A percentile compares a stretch with the other conserved stretches of the same genome.
Evolutionary conservation across 768 basidiomycete genomes (phyloP).

Genomic region (Pleurotus tuoliensis): DNA sequence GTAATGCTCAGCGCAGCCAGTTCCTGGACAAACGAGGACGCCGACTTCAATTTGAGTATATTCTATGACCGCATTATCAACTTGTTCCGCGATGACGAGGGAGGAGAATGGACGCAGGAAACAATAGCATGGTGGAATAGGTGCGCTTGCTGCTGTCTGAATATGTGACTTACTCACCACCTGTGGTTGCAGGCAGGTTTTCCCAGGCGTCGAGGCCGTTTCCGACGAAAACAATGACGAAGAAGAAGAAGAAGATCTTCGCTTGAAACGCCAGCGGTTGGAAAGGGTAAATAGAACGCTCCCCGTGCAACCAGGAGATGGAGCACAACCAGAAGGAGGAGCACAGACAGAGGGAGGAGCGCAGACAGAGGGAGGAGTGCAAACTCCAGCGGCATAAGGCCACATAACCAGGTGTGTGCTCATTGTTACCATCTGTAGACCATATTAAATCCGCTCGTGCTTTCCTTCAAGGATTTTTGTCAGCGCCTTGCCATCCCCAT

Average conservation of each 20-base stretch:
- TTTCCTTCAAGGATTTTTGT: too few relatives aligned
- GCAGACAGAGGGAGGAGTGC: not conserved
- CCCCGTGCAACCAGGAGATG: not conserved
- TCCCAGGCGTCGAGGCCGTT: not conserved
- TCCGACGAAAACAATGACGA: not conserved
- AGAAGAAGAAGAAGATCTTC: not conserved
- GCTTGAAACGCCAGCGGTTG: not conserved
- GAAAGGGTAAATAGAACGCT: not conserved
- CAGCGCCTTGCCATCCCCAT: too few relatives aligned
- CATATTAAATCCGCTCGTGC: too few relatives aligned
- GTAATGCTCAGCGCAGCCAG: constrained; percentile 15
- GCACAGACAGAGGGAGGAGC: not conserved
- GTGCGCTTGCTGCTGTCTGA: not conserved
- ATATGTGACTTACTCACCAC: not conserved
- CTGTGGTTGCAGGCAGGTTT: not conserved
- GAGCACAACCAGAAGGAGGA: not conserved
- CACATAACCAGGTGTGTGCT: too few relatives aligned
- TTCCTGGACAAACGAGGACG: constrained; percentile 14
- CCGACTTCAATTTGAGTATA: constrained; percentile 14
- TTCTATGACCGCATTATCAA: constrained; percentile 19
- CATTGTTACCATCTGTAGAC: too few relatives aligned
- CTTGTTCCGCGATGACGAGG: constrained; percentile 14
- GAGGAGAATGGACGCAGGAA: not conserved
- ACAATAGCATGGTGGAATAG: constrained; percentile 9
- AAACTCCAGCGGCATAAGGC: too few relatives aligned